phyloP scores from a whole-genome alignment of 2,329 filamentous ascomycete genomes.

The Paraphoma chrysanthemicola region DNA sequence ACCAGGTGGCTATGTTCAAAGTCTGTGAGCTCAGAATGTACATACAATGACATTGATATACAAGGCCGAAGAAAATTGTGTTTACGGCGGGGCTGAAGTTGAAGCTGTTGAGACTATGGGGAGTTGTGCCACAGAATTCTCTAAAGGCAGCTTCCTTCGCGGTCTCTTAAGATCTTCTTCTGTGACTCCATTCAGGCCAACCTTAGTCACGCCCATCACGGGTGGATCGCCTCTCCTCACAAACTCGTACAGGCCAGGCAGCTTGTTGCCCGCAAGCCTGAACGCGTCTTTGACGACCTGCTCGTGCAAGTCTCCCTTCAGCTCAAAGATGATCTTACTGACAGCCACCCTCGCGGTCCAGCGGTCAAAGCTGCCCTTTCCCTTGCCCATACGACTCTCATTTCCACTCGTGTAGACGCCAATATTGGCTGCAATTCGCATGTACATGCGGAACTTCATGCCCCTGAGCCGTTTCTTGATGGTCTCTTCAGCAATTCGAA shows the following conservation, averaged over 20 bases:
- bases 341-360: conserved; percentile 92
- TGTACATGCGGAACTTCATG: conserved; percentile 91
- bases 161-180: conserved; percentile 83
- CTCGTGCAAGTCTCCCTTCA: conserved; percentile 92
- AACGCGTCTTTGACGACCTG: conserved; percentile 94
- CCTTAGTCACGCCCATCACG: conserved; percentile 90
- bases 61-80: background rate
- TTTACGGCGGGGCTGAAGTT: conserved; percentile 18
- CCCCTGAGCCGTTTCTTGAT: conserved; percentile 89
- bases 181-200: conserved; percentile 76
- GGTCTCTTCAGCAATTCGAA: conserved; percentile 91
- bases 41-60: conserved; percentile 8
- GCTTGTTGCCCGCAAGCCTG: conserved; percentile 89
- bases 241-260: conserved; percentile 92
- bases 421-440: conserved; percentile 87
- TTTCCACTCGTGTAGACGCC: conserved; percentile 96
- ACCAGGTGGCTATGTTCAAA: background rate
- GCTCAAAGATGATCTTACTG: conserved; percentile 89
- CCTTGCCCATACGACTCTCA: conserved; percentile 98
- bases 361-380: conserved; percentile 96
- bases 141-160: conserved; percentile 68
- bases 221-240: conserved; percentile 90
- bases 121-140: conserved; percentile 72
- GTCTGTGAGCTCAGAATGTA: background rate
- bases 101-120: conserved; percentile 44